Evolutionary conservation across 2,329 filamentous ascomycete species (phyloP).

Genomic region (Pseudomassariella vexata): DNA sequence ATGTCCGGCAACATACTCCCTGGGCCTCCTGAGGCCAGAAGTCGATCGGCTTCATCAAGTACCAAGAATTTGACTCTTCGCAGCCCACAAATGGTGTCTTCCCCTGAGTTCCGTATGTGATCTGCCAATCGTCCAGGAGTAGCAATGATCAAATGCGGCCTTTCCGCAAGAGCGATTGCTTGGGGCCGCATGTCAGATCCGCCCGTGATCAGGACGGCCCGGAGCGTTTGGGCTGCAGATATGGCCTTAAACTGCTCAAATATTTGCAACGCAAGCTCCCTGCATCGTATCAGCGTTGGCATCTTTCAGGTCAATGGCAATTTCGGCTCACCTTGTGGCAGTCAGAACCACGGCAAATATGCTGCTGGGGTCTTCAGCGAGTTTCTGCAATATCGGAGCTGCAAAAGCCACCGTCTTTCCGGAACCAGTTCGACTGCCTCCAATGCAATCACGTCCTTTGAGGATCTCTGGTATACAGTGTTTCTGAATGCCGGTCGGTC

Average conservation of each 20-base stretch:
- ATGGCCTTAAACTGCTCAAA: conserved; percentile 95
- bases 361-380: conserved; percentile 85
- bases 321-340: conserved; percentile 65
- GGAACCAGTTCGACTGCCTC: conserved; percentile 88
- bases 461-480: conserved; percentile 90
- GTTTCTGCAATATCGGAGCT: conserved; percentile 87
- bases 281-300: conserved; percentile 19
- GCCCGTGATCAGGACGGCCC: conserved; percentile 83
- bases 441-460: conserved; percentile 88
- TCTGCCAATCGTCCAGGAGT: conserved; percentile 91
- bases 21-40: conserved; percentile 65
- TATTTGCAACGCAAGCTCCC: conserved; percentile 91
- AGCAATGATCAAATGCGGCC: conserved; percentile 89
- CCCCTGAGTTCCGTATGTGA: conserved; percentile 84
- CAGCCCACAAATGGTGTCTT: conserved; percentile 82
- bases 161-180: conserved; percentile 72
- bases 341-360: conserved; percentile 89
- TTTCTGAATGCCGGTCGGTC: conserved; percentile 88
- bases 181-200: conserved; percentile 90
- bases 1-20: conserved; percentile 95
- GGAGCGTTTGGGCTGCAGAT: conserved; percentile 79
- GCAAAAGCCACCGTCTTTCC: conserved; percentile 97
- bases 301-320: neutral
- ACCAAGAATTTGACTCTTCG: conserved; percentile 78
- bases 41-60: conserved; percentile 89